Percentiles rank a stretch among this genome's conserved stretches.
Evolutionary conservation across 177 flowering plant species (phyloP).

Genomic region (Tripterygium wilfordii): DNA sequence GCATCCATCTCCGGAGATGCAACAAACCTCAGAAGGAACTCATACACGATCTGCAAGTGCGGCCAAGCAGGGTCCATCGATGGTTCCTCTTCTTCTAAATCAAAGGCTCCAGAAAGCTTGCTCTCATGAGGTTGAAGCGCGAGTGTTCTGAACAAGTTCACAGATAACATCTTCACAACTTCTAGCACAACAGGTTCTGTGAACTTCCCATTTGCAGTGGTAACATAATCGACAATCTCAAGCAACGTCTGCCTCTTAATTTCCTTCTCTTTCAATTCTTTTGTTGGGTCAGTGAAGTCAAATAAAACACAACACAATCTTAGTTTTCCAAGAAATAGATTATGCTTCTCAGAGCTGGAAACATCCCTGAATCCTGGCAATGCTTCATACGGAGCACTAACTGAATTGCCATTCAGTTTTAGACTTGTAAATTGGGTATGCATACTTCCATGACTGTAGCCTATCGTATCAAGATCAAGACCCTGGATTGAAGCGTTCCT

Average conservation of each 20-base stretch:
- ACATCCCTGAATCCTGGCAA: conserved; percentile 56
- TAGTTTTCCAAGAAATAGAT: conserved; percentile 47
- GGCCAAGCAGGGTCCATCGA: conserved; percentile 71
- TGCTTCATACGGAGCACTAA: conserved; percentile 31
- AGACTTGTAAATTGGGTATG: conserved; percentile 20
- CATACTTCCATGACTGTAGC: conserved; percentile 24
- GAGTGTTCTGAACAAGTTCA: conserved; percentile 48
- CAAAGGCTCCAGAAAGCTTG: conserved; percentile 42
- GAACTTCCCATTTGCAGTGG: conserved; percentile 49
- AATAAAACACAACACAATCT: conserved; percentile 48
- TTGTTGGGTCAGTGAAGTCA: conserved; percentile 66
- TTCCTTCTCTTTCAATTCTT: conserved; percentile 57
- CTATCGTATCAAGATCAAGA: conserved; percentile 19
- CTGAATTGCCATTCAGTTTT: conserved; percentile 36
- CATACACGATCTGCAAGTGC: conserved; percentile 66
- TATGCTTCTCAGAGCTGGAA: conserved; percentile 54
- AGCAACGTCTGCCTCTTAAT: conserved; percentile 57
- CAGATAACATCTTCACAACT: conserved; percentile 48
- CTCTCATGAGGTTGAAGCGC: conserved; percentile 51
- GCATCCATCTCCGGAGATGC: conserved; percentile 70
- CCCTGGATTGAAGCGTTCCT: conserved; percentile 19
- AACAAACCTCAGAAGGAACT: conserved; percentile 52
- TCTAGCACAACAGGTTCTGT: conserved; percentile 53
- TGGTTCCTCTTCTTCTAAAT: conserved; percentile 75
- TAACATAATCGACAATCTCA: conserved; percentile 62